Evolutionary conservation across 768 basidiomycete genomes (phyloP), one percentile per base, ranked within the genome.

Genomic region (Butyriboletus loyo): DNA sequence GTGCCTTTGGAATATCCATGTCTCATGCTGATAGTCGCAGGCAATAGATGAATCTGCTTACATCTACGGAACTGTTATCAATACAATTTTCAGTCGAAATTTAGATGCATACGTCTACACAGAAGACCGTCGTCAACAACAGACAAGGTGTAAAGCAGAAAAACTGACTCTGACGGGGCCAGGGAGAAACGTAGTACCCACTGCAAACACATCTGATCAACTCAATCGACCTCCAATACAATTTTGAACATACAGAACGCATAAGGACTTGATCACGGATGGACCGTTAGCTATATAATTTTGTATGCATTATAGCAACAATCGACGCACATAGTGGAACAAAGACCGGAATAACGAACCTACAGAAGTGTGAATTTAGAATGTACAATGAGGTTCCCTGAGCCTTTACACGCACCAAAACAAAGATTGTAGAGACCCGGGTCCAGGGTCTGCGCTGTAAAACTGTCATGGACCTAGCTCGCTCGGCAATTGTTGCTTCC

Each of bases 361-460:
- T 35, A n/a, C n/a, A 7, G 35, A 4, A 10, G 8, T 4, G 4
- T n/a, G 9, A n/a, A n/a, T n/a, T 22, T 8, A 4, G 8, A 27
- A 21, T 2, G 6, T 32, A 17, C 3, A 7, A 24, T 32, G 4
- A 1, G 13, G 14, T 39, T 2, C 14, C 14, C 5, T 15, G 7
- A 24, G 15, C 2, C 1, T 14, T n/a, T 5, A 15, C 19, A 22
- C 40, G 1, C 2, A 59, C 58, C 4, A 59, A 9, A 11, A 59
- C 1, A 39, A 59, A 59, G 0, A 59, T 7, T 10, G 49, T 35
- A 2, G 58, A 59, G 10, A 54, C 49, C 39, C 30, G 45, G 39
- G 58, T 47, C 58, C 58, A 59, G 0, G 22, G n/a, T 30, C 24
- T 47, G 8, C n/a, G 1, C 58, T 59, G 19, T 5, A 4, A 0